Percentiles rank a stretch among this genome's conserved stretches.
phyloP scores from a whole-genome alignment of 495 filamentous ascomycete species.

The Penicillium angulare region DNA sequence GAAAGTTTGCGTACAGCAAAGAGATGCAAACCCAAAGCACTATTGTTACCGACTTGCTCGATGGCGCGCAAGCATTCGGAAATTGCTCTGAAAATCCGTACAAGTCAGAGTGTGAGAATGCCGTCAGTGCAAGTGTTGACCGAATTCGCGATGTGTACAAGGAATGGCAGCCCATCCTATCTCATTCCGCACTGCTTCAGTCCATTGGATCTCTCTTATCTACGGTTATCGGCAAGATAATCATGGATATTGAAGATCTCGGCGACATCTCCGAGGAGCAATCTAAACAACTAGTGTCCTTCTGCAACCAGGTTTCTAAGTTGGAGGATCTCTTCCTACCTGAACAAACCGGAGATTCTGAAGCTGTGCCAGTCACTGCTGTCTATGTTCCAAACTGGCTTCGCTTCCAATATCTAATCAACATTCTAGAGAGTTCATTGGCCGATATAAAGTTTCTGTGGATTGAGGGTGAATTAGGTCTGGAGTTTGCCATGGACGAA shows the following conservation, averaged over 20 bases:
- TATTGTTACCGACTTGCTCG: slow-evolving; percentile 79
- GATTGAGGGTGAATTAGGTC: slow-evolving; percentile 77
- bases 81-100: slow-evolving; percentile 62
- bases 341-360: slow-evolving; percentile 34
- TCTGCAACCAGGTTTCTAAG: slow-evolving; percentile 68
- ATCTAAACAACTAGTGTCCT: slow-evolving; percentile 70
- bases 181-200: slow-evolving; percentile 78
- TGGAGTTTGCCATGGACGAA: slow-evolving; percentile 82
- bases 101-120: slow-evolving; percentile 64
- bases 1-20: slow-evolving; percentile 77
- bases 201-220: slow-evolving; percentile 79
- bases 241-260: slow-evolving; percentile 83
- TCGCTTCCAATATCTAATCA: slow-evolving; percentile 81
- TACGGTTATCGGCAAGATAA: slow-evolving; percentile 76
- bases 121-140: slow-evolving; percentile 65
- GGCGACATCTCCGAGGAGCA: slow-evolving; percentile 83
- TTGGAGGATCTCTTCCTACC: slow-evolving; percentile 77
- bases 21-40: slow-evolving; percentile 86
- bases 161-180: slow-evolving; percentile 78
- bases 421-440: slow-evolving; percentile 86
- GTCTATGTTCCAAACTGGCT: slow-evolving; percentile 84
- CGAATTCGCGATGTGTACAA: slow-evolving; percentile 66
- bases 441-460: slow-evolving; percentile 87
- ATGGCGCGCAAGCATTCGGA: slow-evolving; percentile 66
- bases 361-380: slow-evolving; percentile 61